Conservation (phyloP, 1,139 yeast genomes). For the Protomyces gravidus region DNA sequence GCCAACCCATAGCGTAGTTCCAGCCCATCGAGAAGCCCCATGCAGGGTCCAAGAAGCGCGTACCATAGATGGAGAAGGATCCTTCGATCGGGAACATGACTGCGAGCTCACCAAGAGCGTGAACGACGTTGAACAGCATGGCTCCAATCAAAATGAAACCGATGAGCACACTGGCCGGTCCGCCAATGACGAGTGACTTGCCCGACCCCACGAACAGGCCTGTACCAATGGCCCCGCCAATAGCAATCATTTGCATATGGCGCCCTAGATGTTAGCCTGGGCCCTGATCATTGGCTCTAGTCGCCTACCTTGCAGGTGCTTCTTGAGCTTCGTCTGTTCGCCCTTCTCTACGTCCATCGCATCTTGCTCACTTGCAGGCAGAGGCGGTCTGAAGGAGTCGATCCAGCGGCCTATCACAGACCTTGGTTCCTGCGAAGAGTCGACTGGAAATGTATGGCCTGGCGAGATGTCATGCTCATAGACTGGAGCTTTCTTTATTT, state of each 20-base stretch:
- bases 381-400: neutral
- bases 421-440: no score
- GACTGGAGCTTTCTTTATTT: no score
- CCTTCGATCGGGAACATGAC: constrained; percentile 61
- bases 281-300: no score
- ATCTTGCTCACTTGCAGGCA: neutral
- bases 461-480: no score
- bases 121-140: constrained; percentile 52
- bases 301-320: neutral
- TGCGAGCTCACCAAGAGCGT: constrained; percentile 59
- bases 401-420: neutral
- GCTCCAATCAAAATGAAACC: constrained; percentile 49
- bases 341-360: neutral
- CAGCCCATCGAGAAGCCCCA: constrained; percentile 69
- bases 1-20: constrained; percentile 55
- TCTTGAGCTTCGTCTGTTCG: neutral
- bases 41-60: constrained; percentile 58
- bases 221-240: constrained; percentile 57
- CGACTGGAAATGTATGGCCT: no score
- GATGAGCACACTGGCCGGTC: constrained; percentile 62
- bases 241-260: constrained; percentile 49
- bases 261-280: neutral
- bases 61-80: constrained; percentile 54
- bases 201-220: constrained; percentile 67
- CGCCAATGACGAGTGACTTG: constrained; percentile 52